Evolutionary conservation across 805 yeast genomes (phyloP).

Genomic region (Yarrowia yakushimensis): DNA sequence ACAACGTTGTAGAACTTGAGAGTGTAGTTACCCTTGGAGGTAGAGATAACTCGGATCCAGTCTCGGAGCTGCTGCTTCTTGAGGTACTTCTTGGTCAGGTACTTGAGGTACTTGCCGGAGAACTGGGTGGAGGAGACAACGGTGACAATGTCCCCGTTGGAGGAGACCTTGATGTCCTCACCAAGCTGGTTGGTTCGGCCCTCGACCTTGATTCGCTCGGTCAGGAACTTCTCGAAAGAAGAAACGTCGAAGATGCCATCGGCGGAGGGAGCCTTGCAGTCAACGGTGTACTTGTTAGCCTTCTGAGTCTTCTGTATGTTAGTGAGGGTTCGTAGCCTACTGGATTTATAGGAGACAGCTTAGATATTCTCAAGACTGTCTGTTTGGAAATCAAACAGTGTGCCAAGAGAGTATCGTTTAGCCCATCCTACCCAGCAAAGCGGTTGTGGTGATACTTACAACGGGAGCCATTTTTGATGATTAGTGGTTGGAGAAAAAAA

Average conservation of each 20-base stretch:
- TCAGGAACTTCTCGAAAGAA: conserved; percentile 94
- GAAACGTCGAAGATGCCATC: conserved; percentile 97
- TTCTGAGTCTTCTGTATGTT: conserved; percentile 25
- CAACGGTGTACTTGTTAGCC: conserved; percentile 26
- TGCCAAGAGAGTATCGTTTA: not conserved
- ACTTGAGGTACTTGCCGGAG: conserved; percentile 99
- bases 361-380: not conserved
- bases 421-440: conserved; percentile 26
- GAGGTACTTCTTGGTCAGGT: conserved; percentile 98
- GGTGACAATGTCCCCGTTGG: conserved; percentile 94
- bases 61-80: conserved; percentile 64
- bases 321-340: conserved; percentile 23
- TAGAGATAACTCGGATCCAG: conserved; percentile 82
- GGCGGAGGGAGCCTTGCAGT: conserved; percentile 71
- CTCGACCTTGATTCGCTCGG: conserved; percentile 99
- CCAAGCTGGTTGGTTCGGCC: conserved; percentile 96
- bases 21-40: conserved; percentile 84
- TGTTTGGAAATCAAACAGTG: not conserved
- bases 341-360: conserved; percentile 24
- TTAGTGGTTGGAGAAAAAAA: conserved; percentile 6
- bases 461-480: conserved; percentile 24
- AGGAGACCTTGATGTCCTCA: conserved; percentile 85
- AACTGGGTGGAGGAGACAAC: conserved; percentile 99
- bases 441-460: conserved; percentile 23
- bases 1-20: conserved; percentile 26